Percentiles rank a stretch among this genome's conserved stretches.
phyloP scores from a whole-genome alignment of 139 green algal species.

The Chloropicon primus region DNA sequence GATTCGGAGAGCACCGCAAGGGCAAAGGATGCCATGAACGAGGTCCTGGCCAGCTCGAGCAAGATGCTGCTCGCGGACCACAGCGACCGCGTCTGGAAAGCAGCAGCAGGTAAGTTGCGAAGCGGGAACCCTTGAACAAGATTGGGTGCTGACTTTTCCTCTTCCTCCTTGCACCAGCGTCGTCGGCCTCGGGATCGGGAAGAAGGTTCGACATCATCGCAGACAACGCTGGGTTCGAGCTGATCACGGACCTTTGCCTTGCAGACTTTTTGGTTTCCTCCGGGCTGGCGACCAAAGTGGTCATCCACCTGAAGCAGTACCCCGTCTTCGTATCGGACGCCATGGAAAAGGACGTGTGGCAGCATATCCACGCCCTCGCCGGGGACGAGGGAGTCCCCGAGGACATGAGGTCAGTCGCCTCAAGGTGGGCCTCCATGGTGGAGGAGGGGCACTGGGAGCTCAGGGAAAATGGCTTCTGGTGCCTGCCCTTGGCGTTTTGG shows the following conservation, averaged over 20 bases:
- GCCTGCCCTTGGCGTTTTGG: conserved; percentile 21
- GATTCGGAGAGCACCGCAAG: not conserved
- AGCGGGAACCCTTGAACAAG: too few species aligned
- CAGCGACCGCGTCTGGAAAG: not conserved
- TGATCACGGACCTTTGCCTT: conserved; percentile 13
- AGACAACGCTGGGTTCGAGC: conserved; percentile 31
- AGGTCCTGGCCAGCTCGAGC: conserved; percentile 3
- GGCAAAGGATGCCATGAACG: conserved; percentile 5
- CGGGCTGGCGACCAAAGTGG: not conserved
- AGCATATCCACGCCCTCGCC: not conserved
- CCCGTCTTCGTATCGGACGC: conserved; percentile 23
- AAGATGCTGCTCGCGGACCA: not conserved
- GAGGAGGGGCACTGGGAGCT: conserved; percentile 13
- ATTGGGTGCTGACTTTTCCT: too few species aligned
- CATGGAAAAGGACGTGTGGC: conserved; percentile 16
- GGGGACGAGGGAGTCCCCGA: not conserved
- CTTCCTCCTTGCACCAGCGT: too few species aligned
- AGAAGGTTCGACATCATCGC: conserved; percentile 15
- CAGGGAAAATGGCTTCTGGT: conserved; percentile 16
- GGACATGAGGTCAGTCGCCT: not conserved
- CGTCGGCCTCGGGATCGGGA: not conserved
- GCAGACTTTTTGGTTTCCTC: conserved; percentile 13
- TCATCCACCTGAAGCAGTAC: conserved; percentile 10
- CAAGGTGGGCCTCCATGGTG: conserved; percentile 9
- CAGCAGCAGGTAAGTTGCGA: too few species aligned